Base-by-base conservation (phyloP, 768 basidiomycete species). In the Agaricus subrufescens region DNA sequence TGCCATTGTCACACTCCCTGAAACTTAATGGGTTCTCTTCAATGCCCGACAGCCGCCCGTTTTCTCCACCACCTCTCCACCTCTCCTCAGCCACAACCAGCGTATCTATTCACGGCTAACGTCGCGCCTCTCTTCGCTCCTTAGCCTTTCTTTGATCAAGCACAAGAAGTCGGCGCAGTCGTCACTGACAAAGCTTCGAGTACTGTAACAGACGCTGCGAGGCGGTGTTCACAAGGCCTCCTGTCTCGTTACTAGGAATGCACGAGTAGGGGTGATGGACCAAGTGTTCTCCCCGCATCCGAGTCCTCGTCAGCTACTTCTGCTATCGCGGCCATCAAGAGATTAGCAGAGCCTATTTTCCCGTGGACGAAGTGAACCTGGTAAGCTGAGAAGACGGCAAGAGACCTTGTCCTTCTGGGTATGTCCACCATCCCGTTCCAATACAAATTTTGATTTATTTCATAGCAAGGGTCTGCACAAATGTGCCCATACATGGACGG, bases 391-490 rank as follows among this genome's bases (percentile, higher is more conserved):
- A 77, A 73, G 52, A 70, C 72, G 81, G 77, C 42, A 77, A 73
- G 62, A 83, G 81, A 63, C 85, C 85, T 3, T 93, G 91, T 73
- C 80, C 80, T 4, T 86, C 91, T 40, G 79, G 72, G 89, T 92
- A 74, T 38, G 83, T 54, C 11, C 7, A 40, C 26, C 15, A n/a
- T n/a, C 27, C 14, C 14, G n/a, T 54, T 46, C 52, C 12, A 46
- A 15, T 46, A 4, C 27, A 19, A 19, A 25, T 46, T 11, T 42
- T 40, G 38, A 61, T 47, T 57, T 29, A 50, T n/a, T 56, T 60
- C 61, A 40, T 64, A 91, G 89, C 50, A 87, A 80, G 58, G 95
- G 96, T 3, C 67, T 96, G 38, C 89, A 97, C 61, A 98, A 98
- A 70, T 94, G 87, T 65, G 71, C 79, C 27, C 87, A 92, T 64